Evolutionary conservation across 352 stramenopile species (phyloP), one percentile per base, ranked within the genome.

Genomic region (Thraustochytrium sp.): DNA sequence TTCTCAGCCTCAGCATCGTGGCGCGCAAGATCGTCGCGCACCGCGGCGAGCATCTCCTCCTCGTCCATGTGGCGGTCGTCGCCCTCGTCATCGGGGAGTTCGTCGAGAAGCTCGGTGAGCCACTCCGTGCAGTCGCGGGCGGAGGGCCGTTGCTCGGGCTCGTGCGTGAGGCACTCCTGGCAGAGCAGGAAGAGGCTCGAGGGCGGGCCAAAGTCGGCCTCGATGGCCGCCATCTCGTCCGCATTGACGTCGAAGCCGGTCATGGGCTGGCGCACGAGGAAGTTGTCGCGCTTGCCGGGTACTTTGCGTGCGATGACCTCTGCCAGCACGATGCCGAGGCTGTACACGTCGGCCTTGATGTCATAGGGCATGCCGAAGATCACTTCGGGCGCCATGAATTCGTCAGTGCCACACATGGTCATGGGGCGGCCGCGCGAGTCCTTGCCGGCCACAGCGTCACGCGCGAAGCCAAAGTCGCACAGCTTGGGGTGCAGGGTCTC

Each of bases 81-180:
- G 4, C 8, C 36, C 13, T 34, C 37, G 68, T 80, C 68, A 11
- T 97, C 62, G 95, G 88, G 76, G 91, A 92, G 87, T 94, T 96
- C 88, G 91, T 92, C 64, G 87, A 87, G 37, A 88, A 94, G 59
- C 92, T 90, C 61, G 87, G 89, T 37, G 91, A 85, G 54, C 82
- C 74, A 85, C 21, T 56, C 31, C 21, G n/a, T 36, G 23, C 54
- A 51, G 44, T 65, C 48, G 11, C 48, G 26, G 16, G 68, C n/a
- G 18, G 84, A 63, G 13, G 82, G 74, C 8, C 82, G 29, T 11
- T 85, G 76, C 29, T 84, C 73, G 5, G 82, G 44, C 44, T 85
- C 82, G 38, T 85, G 23, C 9, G 82, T 49, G 37, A 85, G 61
- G 59, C 82, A 85, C 73, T 85, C 59, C 49, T 85, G 8, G 44